phyloP scores from a whole-genome alignment of 2,329 filamentous ascomycete genomes.

The Penicillium sp. region DNA sequence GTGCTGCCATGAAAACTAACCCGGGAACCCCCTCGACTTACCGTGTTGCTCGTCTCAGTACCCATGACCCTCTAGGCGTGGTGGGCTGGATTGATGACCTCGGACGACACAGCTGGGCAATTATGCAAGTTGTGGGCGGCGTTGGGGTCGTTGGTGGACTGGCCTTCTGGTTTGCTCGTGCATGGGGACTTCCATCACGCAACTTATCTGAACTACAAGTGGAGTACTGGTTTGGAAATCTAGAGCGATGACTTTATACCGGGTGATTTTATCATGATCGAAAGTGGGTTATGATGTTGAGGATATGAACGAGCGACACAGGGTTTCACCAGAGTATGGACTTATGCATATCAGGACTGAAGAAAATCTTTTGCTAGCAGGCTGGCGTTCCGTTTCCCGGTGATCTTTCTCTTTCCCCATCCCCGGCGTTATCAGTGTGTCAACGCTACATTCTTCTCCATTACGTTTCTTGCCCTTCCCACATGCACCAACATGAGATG shows the following conservation, averaged over 20 bases:
- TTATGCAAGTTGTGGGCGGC: slow-evolving; percentile 73
- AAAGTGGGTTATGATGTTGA: background rate
- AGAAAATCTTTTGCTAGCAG: background rate
- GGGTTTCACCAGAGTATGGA: background rate
- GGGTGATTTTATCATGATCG: background rate
- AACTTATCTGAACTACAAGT: slow-evolving; percentile 34
- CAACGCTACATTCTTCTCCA: background rate
- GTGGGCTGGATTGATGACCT: slow-evolving; percentile 69
- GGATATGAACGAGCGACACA: background rate
- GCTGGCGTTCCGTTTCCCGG: slow-evolving; percentile 3
- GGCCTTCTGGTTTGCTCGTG: slow-evolving; percentile 60
- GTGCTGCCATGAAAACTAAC: slow-evolving; percentile 23
- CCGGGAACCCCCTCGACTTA: slow-evolving; percentile 30
- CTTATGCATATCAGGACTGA: background rate
- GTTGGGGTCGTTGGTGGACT: slow-evolving; percentile 73
- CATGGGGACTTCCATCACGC: slow-evolving; percentile 39
- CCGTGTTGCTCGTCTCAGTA: slow-evolving; percentile 43
- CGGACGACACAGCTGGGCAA: slow-evolving; percentile 63
- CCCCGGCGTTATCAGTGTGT: background rate
- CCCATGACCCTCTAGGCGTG: slow-evolving; percentile 77
- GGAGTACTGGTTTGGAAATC: slow-evolving; percentile 23
- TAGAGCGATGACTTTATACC: slow-evolving; percentile 13
- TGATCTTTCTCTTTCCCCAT: background rate
- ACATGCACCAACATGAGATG: background rate
- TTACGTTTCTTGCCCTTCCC: background rate